phyloP scores from a whole-genome alignment of 257 asterid genomes.

The Solanum arcanum region DNA sequence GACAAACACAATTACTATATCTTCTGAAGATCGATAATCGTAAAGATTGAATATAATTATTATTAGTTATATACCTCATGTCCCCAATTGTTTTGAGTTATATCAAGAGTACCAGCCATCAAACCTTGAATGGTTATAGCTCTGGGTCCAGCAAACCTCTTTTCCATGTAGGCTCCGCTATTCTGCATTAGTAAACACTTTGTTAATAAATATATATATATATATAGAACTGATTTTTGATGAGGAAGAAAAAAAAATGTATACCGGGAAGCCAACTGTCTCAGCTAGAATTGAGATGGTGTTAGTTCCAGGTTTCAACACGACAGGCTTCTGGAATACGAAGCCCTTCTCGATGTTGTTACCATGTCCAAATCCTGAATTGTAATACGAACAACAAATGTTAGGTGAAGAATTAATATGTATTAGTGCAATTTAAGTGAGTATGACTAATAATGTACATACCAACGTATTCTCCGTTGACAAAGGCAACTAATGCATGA shows the following conservation, averaged over 20 bases:
- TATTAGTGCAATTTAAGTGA: neutral
- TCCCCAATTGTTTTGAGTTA: slow-evolving; percentile 47
- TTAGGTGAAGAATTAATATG: neutral
- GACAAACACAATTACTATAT: neutral
- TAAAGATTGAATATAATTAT: neutral
- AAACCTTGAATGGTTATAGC: slow-evolving; percentile 47
- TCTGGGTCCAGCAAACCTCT: slow-evolving; percentile 62
- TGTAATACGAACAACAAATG: slow-evolving; percentile 25
- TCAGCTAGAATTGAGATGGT: slow-evolving; percentile 39
- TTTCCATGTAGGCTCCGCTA: slow-evolving; percentile 85
- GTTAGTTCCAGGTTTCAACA: slow-evolving; percentile 34
- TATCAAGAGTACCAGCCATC: slow-evolving; percentile 68
- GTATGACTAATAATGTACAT: neutral
- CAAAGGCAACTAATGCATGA: slow-evolving; percentile 52
- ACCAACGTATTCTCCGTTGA: slow-evolving; percentile 56
- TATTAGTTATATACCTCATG: slow-evolving; percentile 26
- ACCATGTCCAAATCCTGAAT: slow-evolving; percentile 58
- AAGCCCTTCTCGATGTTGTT: slow-evolving; percentile 57
- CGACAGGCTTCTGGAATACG: slow-evolving; percentile 31
- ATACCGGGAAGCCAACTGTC: slow-evolving; percentile 81
- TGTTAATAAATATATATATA: too few species aligned
- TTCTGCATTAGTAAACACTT: slow-evolving; percentile 21
- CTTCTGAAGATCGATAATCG: neutral
- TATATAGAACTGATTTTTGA: neutral
- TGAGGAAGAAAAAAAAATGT: neutral